Base-by-base conservation (phyloP, 768 basidiomycete genomes). In the Rhizopogon vulgaris region DNA sequence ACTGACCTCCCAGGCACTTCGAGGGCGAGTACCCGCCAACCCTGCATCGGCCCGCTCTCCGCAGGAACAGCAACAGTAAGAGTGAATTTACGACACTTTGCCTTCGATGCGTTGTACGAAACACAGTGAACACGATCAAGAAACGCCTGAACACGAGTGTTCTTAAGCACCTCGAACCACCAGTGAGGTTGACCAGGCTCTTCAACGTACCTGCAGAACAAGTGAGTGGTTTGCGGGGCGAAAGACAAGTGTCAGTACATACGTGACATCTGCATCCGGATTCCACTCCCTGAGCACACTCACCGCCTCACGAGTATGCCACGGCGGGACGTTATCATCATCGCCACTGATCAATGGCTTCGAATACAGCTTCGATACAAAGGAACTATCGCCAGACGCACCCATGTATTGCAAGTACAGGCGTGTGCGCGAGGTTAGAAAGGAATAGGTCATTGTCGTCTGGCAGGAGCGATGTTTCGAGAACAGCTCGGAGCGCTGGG, bases 371-470 rank as follows among this genome's bases (percentile, higher is more conserved):
- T 32, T 32, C 8, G 4, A 14, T 14, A 6, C 17, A 39, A 17
- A 37, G 10, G 36, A 46, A 17, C 27, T 24, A 47, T 47, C 43
- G n/a, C 25, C 42, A 22, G 18, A 57, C 76, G 57, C 59, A 84
- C 88, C 89, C 94, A 59, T 95, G 87, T 37, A 94, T 73, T 1
- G 84, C 90, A 11, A 93, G 71, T 1, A 90, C 70, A 0, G 85
- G 84, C 0, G 74, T 83, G 46, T 83, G 74, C 1, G 76, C 82
- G 9, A 93, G 68, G 61, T 96, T 96, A 2, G 85, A 81, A 18
- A 92, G 58, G 69, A 92, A 87, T 3, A 94, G 65, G 60, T 95
- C 91, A 62, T 95, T 92, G 67, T 94, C 90, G 56, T 93, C 92
- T 3, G 87, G 81, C 0, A 85, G 84, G 24, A 94, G 71, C 0